Evolutionary conservation across 2,329 filamentous ascomycete genomes (phyloP).

Genomic region (Penicillium sp.): DNA sequence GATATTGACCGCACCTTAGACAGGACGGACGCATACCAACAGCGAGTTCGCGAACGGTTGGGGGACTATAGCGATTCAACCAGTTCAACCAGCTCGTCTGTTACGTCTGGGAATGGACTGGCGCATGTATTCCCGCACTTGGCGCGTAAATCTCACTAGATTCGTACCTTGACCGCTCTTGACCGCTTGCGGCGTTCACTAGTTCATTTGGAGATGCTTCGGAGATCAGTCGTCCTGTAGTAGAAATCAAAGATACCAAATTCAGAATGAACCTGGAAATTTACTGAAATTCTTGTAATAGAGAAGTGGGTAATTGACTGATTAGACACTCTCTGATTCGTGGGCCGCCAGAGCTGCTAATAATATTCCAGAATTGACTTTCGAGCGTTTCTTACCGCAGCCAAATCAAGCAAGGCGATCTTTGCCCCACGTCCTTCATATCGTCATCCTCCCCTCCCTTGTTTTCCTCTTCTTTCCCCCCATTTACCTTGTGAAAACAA

Average conservation of each 20-base stretch:
- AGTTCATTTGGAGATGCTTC: not conserved
- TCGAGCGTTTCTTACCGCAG: constrained; percentile 16
- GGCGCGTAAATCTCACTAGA: constrained; percentile 18
- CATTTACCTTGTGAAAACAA: not conserved
- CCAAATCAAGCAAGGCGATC: constrained; percentile 25
- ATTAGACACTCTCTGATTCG: not conserved
- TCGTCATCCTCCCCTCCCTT: constrained; percentile 21
- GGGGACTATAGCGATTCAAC: not conserved
- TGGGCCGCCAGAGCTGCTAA: not conserved
- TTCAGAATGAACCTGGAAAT: not conserved
- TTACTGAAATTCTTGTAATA: not conserved
- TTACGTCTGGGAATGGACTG: constrained; percentile 21
- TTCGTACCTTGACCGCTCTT: constrained; percentile 1
- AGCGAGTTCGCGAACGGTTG: constrained; percentile 34
- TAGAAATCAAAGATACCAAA: not conserved
- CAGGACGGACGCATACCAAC: constrained; percentile 48
- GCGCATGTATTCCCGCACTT: constrained; percentile 41
- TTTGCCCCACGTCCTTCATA: constrained; percentile 26
- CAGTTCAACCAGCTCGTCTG: not conserved
- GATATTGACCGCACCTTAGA: constrained; percentile 59
- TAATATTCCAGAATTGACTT: constrained; percentile 8
- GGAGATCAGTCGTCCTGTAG: not conserved
- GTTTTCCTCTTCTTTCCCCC: constrained; percentile 1
- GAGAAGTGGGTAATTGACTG: not conserved
- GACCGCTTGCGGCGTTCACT: constrained; percentile 1